Conservation (phyloP, 192 early-diverging fungal genomes). For the Linderina pennispora region DNA sequence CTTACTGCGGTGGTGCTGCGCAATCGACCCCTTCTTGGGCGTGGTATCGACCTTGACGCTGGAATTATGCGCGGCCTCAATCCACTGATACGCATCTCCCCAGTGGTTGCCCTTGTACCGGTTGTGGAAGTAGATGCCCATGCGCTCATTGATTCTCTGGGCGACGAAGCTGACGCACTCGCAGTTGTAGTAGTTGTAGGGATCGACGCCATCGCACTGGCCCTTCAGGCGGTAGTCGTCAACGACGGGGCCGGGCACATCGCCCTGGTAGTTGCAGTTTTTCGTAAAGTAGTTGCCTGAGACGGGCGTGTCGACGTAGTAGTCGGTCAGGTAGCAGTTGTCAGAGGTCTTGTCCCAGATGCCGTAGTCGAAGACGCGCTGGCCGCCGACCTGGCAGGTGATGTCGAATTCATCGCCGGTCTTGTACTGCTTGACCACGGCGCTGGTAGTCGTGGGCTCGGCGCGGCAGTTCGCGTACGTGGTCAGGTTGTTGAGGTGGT, state of each 20-base stretch:
- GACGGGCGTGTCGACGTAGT: conserved; percentile 22
- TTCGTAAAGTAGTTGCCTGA: conserved; percentile 2
- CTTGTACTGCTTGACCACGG: conserved; percentile 24
- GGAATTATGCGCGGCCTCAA: background rate
- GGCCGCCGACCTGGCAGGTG: conserved; percentile 22
- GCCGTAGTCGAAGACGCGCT: conserved; percentile 18
- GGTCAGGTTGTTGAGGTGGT: conserved; percentile 10
- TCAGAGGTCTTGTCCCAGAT: conserved; percentile 41
- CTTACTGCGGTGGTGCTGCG: background rate
- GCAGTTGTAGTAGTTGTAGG: background rate
- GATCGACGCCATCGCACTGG: background rate
- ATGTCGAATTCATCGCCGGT: conserved; percentile 17
- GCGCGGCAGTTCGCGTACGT: conserved; percentile 24
- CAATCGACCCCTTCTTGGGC: background rate
- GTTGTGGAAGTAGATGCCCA: background rate
- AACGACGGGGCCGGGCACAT: conserved; percentile 2
- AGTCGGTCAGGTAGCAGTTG: conserved; percentile 29
- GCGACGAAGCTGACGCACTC: conserved; percentile 5
- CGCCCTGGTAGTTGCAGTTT: conserved; percentile 9
- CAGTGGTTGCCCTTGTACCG: conserved; percentile 1
- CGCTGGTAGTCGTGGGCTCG: conserved; percentile 9
- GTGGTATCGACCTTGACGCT: background rate
- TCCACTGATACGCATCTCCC: conserved; percentile 1
- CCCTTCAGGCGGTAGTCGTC: conserved; percentile 3
- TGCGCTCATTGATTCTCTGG: conserved; percentile 5